phyloP scores from a whole-genome alignment of 345 rosid genomes.

The Arabis hirsuta region DNA sequence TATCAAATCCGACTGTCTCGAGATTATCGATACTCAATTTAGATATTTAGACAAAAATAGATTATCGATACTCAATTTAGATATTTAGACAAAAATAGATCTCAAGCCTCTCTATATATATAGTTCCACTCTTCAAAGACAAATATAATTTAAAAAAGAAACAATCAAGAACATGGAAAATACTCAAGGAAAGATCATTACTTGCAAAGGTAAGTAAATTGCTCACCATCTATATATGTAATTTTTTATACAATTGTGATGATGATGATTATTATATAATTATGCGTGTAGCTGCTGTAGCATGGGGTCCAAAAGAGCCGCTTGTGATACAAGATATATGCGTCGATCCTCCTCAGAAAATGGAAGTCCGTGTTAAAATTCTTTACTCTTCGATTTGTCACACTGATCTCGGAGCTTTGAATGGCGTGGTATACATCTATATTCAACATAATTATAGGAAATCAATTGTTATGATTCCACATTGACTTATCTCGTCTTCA shows the following conservation, averaged over 20 bases:
- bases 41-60: conserved; percentile 16
- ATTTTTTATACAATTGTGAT: conserved; percentile 1
- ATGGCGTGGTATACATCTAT: conserved; percentile 53
- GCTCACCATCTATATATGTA: background rate
- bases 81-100: conserved; percentile 22
- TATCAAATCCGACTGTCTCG: conserved; percentile 25
- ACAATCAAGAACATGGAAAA: conserved; percentile 28
- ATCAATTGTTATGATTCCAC: background rate
- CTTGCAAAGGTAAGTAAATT: conserved; percentile 41
- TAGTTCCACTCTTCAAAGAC: background rate
- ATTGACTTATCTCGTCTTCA: background rate
- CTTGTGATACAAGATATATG: conserved; percentile 58
- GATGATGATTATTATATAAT: background rate
- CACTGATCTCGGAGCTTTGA: conserved; percentile 68
- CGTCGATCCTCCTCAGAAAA: conserved; percentile 64
- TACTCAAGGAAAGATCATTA: conserved; percentile 41
- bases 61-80: conserved; percentile 38
- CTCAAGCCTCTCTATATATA: background rate
- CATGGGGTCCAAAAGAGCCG: conserved; percentile 61
- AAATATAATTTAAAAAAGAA: background rate
- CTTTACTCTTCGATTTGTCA: conserved; percentile 73
- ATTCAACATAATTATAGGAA: conserved; percentile 1
- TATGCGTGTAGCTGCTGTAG: conserved; percentile 58
- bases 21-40: conserved; percentile 32
- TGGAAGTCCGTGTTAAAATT: conserved; percentile 68